phyloP scores from a whole-genome alignment of 2,329 filamentous ascomycete species.

The Aspergillus fumigatiaffinis region DNA sequence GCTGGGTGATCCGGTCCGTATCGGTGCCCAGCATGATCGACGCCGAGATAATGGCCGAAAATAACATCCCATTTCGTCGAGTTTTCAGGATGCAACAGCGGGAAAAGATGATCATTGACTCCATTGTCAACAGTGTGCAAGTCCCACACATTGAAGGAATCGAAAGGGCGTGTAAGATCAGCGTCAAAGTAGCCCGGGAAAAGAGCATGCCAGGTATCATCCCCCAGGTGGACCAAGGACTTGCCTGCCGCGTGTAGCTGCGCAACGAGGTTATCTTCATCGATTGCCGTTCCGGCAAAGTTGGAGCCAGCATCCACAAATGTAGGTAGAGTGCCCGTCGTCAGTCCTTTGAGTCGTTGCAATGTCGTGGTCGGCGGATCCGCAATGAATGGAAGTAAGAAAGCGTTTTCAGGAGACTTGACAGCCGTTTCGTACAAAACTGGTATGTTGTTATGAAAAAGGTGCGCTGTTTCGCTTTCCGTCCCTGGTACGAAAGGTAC shows the following conservation, averaged over 20 bases:
- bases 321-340: slow-evolving; percentile 89
- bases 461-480: slow-evolving; percentile 46
- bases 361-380: slow-evolving; percentile 93
- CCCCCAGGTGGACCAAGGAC: slow-evolving; percentile 88
- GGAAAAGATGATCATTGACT: slow-evolving; percentile 79
- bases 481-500: slow-evolving; percentile 63
- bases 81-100: slow-evolving; percentile 65
- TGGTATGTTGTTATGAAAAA: slow-evolving; percentile 85
- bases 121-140: slow-evolving; percentile 95
- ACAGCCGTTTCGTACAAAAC: slow-evolving; percentile 80
- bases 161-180: slow-evolving; percentile 81
- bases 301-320: slow-evolving; percentile 93
- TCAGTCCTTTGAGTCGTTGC: slow-evolving; percentile 88
- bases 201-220: slow-evolving; percentile 92
- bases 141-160: slow-evolving; percentile 98
- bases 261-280: slow-evolving; percentile 77
- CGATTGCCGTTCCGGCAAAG: slow-evolving; percentile 91
- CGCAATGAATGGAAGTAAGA: slow-evolving; percentile 91
- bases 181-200: slow-evolving; percentile 92
- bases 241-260: slow-evolving; percentile 64
- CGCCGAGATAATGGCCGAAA: slow-evolving; percentile 88
- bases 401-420: slow-evolving; percentile 72
- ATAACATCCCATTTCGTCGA: slow-evolving; percentile 83
- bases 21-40: slow-evolving; percentile 94
- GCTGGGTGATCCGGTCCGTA: slow-evolving; percentile 91